Percentiles rank a stretch among this genome's conserved stretches.
Evolutionary conservation across 371 early-diverging fungal genomes (phyloP).

Genomic region (Basidiobolus heterosporus): DNA sequence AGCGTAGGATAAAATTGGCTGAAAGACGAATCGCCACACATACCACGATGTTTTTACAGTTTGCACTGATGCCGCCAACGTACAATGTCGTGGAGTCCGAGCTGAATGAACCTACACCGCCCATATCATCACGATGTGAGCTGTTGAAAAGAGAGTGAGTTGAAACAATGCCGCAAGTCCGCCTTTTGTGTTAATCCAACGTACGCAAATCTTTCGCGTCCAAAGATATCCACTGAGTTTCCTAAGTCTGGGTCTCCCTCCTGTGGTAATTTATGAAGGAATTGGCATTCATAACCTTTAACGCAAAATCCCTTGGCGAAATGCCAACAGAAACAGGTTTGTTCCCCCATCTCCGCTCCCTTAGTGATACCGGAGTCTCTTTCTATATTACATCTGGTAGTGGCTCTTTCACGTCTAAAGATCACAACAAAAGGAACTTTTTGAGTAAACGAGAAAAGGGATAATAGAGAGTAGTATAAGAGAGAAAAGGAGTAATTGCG

Average conservation of each 20-base stretch:
- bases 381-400: slow-evolving; percentile 41
- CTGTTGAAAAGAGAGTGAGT: slow-evolving; percentile 9
- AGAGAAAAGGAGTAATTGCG: too few relatives aligned
- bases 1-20: background rate
- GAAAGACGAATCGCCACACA: background rate
- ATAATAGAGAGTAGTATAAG: too few relatives aligned
- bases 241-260: slow-evolving; percentile 34
- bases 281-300: slow-evolving; percentile 35
- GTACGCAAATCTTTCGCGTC: slow-evolving; percentile 40
- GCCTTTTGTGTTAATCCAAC: background rate
- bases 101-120: slow-evolving; percentile 73
- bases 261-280: slow-evolving; percentile 59
- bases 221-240: slow-evolving; percentile 61
- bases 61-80: slow-evolving; percentile 44
- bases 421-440: background rate
- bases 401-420: slow-evolving; percentile 30
- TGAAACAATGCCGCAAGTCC: background rate
- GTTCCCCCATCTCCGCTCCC: slow-evolving; percentile 31
- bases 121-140: slow-evolving; percentile 71
- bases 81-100: slow-evolving; percentile 56
- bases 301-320: slow-evolving; percentile 72
- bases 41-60: slow-evolving; percentile 29
- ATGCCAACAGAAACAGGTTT: slow-evolving; percentile 57
- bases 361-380: slow-evolving; percentile 59
- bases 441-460: background rate